These are phyloP conservation scores for Tuber brumale DNA, from an alignment of 495 filamentous ascomycete genomes.

Conservation along the genomic window DNA sequence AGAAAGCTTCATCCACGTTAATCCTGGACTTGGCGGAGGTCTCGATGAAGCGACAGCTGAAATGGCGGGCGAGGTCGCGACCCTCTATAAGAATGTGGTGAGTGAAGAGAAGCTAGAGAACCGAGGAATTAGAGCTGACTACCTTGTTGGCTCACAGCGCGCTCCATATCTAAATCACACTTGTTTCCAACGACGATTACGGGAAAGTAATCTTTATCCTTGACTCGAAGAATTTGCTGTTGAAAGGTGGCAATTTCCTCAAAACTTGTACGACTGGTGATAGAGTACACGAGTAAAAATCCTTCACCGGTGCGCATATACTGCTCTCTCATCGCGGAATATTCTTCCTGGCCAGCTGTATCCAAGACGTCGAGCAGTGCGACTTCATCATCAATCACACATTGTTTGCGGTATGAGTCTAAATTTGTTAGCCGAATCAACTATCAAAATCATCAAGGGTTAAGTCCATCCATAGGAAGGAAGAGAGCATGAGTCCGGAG, in stretches of 20 bases:
- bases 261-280: slow-evolving; percentile 93
- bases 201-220: slow-evolving; percentile 98
- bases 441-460: background rate
- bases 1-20: slow-evolving; percentile 97
- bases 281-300: slow-evolving; percentile 95
- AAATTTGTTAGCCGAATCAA: slow-evolving; percentile 11
- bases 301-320: slow-evolving; percentile 99
- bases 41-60: slow-evolving; percentile 96
- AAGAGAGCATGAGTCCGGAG: slow-evolving; percentile 28
- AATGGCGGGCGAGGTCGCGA: slow-evolving; percentile 72
- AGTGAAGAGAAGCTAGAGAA: slow-evolving; percentile 17
- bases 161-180: slow-evolving; percentile 89
- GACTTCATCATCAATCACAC: slow-evolving; percentile 95
- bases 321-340: slow-evolving; percentile 98
- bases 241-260: slow-evolving; percentile 98
- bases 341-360: slow-evolving; percentile 97
- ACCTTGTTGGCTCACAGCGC: slow-evolving; percentile 88
- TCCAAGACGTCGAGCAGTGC: slow-evolving; percentile 95
- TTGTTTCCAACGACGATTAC: slow-evolving; percentile 99
- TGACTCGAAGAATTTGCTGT: slow-evolving; percentile 95
- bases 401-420: slow-evolving; percentile 99
- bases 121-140: slow-evolving; percentile 41
- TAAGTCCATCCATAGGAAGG: background rate
- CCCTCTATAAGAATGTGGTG: slow-evolving; percentile 61
- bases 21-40: slow-evolving; percentile 96